Evolutionary conservation across 2,329 filamentous ascomycete genomes (phyloP).

Genomic region (Fusarium nematophilum): DNA sequence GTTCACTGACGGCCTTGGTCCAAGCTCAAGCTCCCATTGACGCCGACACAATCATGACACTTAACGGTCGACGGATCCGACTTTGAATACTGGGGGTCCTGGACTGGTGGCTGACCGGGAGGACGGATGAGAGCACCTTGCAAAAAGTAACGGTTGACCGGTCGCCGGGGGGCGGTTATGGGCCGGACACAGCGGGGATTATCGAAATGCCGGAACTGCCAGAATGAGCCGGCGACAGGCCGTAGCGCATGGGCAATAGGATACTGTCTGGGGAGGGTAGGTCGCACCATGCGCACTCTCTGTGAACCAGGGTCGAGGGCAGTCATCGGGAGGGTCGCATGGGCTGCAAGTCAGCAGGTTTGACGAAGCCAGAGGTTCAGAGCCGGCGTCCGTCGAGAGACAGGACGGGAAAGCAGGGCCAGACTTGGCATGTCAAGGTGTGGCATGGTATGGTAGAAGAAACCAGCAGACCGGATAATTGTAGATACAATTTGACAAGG

Average conservation of each 20-base stretch:
- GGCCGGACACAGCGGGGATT: slow-evolving; percentile 11
- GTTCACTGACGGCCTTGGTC: slow-evolving; percentile 13
- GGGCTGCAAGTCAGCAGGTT: slow-evolving; percentile 42
- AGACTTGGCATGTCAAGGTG: slow-evolving; percentile 3
- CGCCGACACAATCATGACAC: slow-evolving; percentile 25
- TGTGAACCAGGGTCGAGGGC: slow-evolving; percentile 8
- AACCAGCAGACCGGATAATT: slow-evolving; percentile 38
- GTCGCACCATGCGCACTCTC: slow-evolving; percentile 24
- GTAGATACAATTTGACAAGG: slow-evolving; percentile 31
- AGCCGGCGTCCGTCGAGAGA: slow-evolving; percentile 12
- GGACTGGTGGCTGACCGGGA: slow-evolving; percentile 21
- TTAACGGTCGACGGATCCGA: slow-evolving; percentile 29
- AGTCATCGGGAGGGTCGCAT: slow-evolving; percentile 34
- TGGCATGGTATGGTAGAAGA: slow-evolving; percentile 1
- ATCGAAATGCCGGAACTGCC: slow-evolving; percentile 34
- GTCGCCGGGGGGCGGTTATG: slow-evolving; percentile 21
- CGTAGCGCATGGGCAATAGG: slow-evolving; percentile 19
- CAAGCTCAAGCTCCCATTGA: slow-evolving; percentile 23
- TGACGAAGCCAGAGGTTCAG: slow-evolving; percentile 16
- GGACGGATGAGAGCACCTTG: slow-evolving; percentile 27
- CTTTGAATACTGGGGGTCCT: slow-evolving; percentile 22
- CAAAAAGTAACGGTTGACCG: slow-evolving; percentile 28
- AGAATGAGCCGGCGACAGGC: slow-evolving; percentile 35
- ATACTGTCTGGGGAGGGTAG: slow-evolving; percentile 8
- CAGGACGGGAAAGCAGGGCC: slow-evolving; percentile 4